Conservation (phyloP, 176 grass and related monocot genomes). For the Musa troglodytarum region DNA sequence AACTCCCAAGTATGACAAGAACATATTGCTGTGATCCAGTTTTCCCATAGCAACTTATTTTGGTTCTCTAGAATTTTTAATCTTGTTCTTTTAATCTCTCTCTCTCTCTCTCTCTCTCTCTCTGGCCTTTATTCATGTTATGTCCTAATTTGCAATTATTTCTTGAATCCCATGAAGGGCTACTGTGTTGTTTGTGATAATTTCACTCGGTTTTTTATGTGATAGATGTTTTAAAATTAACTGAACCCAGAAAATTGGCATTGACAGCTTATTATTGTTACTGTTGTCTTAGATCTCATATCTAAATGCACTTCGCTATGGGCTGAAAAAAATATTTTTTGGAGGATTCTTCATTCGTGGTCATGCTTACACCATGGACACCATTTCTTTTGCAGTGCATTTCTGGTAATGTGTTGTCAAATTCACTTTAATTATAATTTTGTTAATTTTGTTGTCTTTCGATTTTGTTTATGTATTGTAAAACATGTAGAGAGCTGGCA, state of each 20-base stretch:
- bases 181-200: too few species aligned
- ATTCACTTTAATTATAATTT: not conserved
- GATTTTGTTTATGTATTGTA: too few species aligned
- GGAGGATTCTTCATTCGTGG: slow-evolving; percentile 99
- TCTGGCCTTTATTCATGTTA: not conserved
- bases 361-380: slow-evolving; percentile 99
- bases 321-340: slow-evolving; percentile 96
- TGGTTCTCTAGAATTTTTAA: not conserved
- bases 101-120: not conserved
- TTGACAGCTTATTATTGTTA: not conserved
- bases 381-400: slow-evolving; percentile 94
- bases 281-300: slow-evolving; percentile 65
- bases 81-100: not conserved
- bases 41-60: too few species aligned
- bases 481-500: too few species aligned
- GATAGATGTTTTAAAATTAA: not conserved
- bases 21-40: too few species aligned
- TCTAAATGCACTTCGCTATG: slow-evolving; percentile 96
- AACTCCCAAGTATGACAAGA: too few species aligned
- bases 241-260: not conserved
- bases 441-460: not conserved
- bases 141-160: not conserved
- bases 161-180: not conserved
- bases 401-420: slow-evolving; percentile 63
- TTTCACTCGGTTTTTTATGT: not conserved